Conservation (phyloP, 345 rosid genomes). For the Hibiscus trionum region DNA sequence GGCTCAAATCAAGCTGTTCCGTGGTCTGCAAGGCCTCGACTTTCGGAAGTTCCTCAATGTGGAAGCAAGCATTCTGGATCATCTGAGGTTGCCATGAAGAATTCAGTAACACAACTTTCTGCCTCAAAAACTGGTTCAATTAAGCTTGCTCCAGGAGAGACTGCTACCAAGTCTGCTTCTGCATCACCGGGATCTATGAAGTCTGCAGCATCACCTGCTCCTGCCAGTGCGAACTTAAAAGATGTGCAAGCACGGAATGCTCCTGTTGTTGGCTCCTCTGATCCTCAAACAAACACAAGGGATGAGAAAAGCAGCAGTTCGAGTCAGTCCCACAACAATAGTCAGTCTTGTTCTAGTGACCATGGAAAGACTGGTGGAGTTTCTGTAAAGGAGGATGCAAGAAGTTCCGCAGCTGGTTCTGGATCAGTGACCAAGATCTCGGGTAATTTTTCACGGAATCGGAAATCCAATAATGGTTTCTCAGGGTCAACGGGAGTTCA, state of each 20-base stretch:
- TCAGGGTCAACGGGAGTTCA: conserved; percentile 35
- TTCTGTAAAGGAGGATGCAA: conserved; percentile 55
- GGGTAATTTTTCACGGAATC: conserved; percentile 40
- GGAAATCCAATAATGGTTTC: conserved; percentile 51
- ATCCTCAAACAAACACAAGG: conserved; percentile 33
- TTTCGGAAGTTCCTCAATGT: conserved; percentile 50
- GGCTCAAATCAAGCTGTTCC: conserved; percentile 51
- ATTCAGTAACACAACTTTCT: conserved; percentile 46
- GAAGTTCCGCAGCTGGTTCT: conserved; percentile 57
- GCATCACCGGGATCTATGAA: conserved; percentile 48
- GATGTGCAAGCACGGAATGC: conserved; percentile 45
- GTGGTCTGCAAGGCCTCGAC: conserved; percentile 58
- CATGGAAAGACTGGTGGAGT: conserved; percentile 46
- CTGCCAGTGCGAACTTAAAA: conserved; percentile 34
- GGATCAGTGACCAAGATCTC: conserved; percentile 29
- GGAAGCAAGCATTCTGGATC: conserved; percentile 48
- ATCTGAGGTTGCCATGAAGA: conserved; percentile 50
- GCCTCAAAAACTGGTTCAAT: conserved; percentile 48
- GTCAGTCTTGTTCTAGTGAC: conserved; percentile 63
- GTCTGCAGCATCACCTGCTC: conserved; percentile 38
- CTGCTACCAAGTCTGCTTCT: conserved; percentile 37
- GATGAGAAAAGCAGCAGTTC: conserved; percentile 80
- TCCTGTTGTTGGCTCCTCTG: conserved; percentile 28
- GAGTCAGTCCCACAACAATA: conserved; percentile 71
- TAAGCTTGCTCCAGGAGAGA: conserved; percentile 51